These are phyloP conservation scores for Hypoxylon sp. DNA, from an alignment of 2,329 filamentous ascomycete genomes.

Conservation along the genomic window DNA sequence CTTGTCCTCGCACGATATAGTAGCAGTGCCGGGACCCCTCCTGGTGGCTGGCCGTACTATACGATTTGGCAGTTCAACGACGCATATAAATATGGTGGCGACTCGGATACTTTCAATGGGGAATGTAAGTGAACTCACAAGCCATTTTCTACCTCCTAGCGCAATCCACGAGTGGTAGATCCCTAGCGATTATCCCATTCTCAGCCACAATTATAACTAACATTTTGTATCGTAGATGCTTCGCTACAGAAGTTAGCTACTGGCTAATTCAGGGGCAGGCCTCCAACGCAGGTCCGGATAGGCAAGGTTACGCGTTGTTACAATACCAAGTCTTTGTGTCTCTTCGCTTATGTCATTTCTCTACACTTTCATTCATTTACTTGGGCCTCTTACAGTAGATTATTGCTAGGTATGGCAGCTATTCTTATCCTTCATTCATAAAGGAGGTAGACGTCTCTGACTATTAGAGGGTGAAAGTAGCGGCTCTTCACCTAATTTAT, in stretches of 20 bases:
- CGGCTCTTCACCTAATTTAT: not conserved
- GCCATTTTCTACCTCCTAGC: not conserved
- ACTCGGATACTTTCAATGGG: constrained; percentile 68
- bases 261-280: constrained; percentile 29
- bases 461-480: not conserved
- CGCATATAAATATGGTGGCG: constrained; percentile 65
- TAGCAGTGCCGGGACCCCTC: constrained; percentile 60
- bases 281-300: not conserved
- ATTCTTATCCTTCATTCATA: not conserved
- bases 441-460: not conserved
- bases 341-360: not conserved
- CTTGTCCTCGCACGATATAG: constrained; percentile 64
- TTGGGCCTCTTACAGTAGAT: not conserved
- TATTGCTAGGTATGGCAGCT: not conserved
- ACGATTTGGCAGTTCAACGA: constrained; percentile 70
- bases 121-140: constrained; percentile 33
- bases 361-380: not conserved
- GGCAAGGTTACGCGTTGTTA: not conserved
- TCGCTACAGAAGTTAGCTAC: constrained; percentile 45
- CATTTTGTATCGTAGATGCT: constrained; percentile 24
- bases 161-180: not conserved
- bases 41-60: constrained; percentile 67
- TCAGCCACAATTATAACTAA: constrained; percentile 2
- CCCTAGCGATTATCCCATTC: no score
- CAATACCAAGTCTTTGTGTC: not conserved